Base-by-base conservation (phyloP, 768 basidiomycete species). In the Pulveroboletus sp. region DNA sequence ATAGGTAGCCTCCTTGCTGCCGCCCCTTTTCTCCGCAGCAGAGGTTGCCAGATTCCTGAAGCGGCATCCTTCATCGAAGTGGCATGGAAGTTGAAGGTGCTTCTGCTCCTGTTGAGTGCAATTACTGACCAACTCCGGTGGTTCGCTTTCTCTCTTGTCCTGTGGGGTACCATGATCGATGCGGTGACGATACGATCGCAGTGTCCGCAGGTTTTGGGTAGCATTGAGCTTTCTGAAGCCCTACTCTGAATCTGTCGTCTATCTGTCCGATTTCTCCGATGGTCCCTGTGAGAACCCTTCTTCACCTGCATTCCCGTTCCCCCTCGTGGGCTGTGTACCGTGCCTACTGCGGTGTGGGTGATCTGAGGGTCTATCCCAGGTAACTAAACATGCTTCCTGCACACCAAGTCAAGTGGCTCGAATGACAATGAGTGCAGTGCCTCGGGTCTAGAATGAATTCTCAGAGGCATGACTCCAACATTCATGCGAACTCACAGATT, bases 291-390 rank as follows among this genome's bases (percentile, higher is more conserved):
- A 27, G 35, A n/a, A 42, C 47, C 47, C 37, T 37, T 27, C 17
- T 38, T 27, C n/a, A 10, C 38, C 56, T 46, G 18, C 46, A 24
- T 38, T 28, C 35, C 55, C 49, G 43, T 55, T 33, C 84, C 81
- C 84, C 7, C 86, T 90, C 58, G 60, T 79, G 13, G 86, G 88
- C 36, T 89, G 90, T 42, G 72, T 86, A 9, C 77, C 75, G 24
- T 90, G 90, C 67, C 69, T 89, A 46, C 71, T 74, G 27, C 90
- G 82, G 86, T 93, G 93, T 71, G 92, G 93, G 68, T 78, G 74
- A 56, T 82, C 84, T 57, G 92, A 54, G 50, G 50, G 93, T 17
- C 72, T 93, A 17, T 72, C 80, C 66, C 86, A 94, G 78, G 90
- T 86, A 14, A 49, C 57, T 17, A 56, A 50, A 66, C 53, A 46